phyloP scores from a whole-genome alignment of 495 filamentous ascomycete species.

The Aspergillus leporis region DNA sequence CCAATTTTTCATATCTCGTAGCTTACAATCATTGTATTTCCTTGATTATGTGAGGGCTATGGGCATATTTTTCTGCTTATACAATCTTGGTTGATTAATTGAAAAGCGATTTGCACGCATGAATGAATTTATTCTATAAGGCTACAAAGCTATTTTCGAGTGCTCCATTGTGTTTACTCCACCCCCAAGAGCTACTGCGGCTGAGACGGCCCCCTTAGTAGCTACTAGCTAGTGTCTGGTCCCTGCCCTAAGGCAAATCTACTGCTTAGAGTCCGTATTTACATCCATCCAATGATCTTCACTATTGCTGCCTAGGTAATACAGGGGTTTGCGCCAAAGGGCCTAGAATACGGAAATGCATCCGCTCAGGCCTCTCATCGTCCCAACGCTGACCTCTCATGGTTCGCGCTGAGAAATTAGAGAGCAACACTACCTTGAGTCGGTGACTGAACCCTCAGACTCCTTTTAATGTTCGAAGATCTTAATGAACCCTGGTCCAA shows the following conservation, averaged over 20 bases:
- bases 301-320: neutral
- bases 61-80: no score
- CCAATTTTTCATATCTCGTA: no score
- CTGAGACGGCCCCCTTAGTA: conserved; percentile 1
- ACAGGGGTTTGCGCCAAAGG: neutral
- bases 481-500: neutral
- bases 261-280: neutral
- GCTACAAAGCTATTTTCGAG: no score
- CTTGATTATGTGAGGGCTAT: no score
- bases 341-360: neutral
- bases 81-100: no score
- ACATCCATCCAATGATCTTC: neutral
- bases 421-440: no score
- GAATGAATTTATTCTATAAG: no score
- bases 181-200: neutral
- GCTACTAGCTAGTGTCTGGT: neutral
- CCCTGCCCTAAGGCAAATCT: neutral
- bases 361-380: neutral
- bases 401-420: no score
- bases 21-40: no score
- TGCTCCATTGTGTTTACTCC: neutral
- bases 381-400: neutral
- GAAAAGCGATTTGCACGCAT: no score
- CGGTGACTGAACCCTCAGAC: no score
- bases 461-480: neutral